Percentiles rank a stretch among this genome's conserved stretches.
Conservation (phyloP, 371 early-diverging fungal species). For the Blakeslea trispora region DNA sequence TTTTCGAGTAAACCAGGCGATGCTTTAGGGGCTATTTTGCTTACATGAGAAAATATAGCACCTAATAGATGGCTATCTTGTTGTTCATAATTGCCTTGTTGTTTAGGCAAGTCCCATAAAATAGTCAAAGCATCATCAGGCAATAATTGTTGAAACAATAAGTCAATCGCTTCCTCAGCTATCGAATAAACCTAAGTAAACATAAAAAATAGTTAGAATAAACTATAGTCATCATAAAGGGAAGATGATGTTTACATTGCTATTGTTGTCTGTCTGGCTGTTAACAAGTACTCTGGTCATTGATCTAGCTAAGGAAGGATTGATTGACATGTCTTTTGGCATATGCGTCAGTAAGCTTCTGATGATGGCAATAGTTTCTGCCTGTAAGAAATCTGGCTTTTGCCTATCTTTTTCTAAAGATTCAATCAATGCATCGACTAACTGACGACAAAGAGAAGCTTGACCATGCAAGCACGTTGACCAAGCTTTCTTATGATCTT, state of each 20-base stretch:
- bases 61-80: conserved; percentile 5
- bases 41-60: conserved; percentile 7
- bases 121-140: conserved; percentile 16
- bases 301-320: neutral
- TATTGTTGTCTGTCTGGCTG: neutral
- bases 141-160: neutral
- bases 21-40: conserved; percentile 14
- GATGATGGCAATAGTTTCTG: neutral
- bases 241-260: neutral
- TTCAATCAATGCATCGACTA: neutral
- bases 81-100: conserved; percentile 1
- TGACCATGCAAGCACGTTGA: neutral
- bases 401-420: neutral
- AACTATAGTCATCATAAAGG: too few relatives aligned
- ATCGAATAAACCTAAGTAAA: neutral
- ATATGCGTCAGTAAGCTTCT: neutral
- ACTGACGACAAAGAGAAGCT: neutral
- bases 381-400: neutral
- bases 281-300: neutral
- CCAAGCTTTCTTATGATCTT: neutral
- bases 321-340: neutral
- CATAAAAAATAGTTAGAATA: too few relatives aligned
- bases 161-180: neutral
- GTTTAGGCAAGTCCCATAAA: conserved; percentile 7
- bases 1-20: conserved; percentile 9